phyloP scores from a whole-genome alignment of 805 yeast genomes.

The Candida oleophila region DNA sequence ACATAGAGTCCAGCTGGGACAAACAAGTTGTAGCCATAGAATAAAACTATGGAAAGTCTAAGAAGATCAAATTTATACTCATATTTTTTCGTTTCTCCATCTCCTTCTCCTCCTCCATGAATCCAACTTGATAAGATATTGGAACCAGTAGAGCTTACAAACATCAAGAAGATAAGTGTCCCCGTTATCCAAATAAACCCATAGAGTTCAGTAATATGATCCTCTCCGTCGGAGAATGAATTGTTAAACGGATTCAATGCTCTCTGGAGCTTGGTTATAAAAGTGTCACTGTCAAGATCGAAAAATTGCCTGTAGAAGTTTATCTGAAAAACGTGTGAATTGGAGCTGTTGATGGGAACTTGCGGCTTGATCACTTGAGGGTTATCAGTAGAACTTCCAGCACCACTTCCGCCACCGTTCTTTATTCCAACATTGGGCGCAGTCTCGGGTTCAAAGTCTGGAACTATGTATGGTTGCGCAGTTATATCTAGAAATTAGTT shows the following conservation, averaged over 20 bases:
- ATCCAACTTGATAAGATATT: slow-evolving; percentile 59
- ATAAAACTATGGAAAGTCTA: slow-evolving; percentile 63
- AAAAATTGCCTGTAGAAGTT: slow-evolving; percentile 65
- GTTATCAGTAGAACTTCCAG: not conserved
- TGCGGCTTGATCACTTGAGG: slow-evolving; percentile 27
- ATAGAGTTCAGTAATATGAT: slow-evolving; percentile 63
- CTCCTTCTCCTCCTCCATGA: slow-evolving; percentile 23
- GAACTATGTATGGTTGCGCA: slow-evolving; percentile 11
- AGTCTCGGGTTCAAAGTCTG: slow-evolving; percentile 4
- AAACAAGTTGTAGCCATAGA: slow-evolving; percentile 73
- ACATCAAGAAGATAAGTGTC: slow-evolving; percentile 70
- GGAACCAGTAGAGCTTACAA: slow-evolving; percentile 72
- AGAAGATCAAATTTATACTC: slow-evolving; percentile 61
- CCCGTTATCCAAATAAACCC: slow-evolving; percentile 93
- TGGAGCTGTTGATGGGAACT: slow-evolving; percentile 13
- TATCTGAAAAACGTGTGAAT: slow-evolving; percentile 50
- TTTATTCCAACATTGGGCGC: not conserved
- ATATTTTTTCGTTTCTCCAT: slow-evolving; percentile 35
- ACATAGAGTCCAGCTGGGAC: slow-evolving; percentile 61
- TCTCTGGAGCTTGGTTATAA: slow-evolving; percentile 49
- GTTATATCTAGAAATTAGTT: slow-evolving; percentile 7
- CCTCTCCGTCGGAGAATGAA: slow-evolving; percentile 18
- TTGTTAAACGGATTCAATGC: slow-evolving; percentile 57
- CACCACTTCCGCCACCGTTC: not conserved
- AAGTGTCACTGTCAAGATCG: slow-evolving; percentile 66